Base-by-base conservation (phyloP, 192 early-diverging fungal genomes). In the Dissophora ornata region DNA sequence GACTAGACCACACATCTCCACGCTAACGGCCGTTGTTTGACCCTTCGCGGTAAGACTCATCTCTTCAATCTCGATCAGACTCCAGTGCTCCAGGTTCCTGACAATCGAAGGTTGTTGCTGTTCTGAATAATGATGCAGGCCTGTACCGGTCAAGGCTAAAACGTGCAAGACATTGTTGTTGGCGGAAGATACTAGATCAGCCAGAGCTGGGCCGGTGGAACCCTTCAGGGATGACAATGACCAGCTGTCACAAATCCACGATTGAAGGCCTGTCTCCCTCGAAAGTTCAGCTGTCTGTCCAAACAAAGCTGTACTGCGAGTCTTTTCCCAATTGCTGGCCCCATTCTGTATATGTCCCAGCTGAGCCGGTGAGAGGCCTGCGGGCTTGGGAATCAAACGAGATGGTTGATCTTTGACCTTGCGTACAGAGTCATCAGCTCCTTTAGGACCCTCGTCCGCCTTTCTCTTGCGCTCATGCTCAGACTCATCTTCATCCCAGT, bases 21-120 rank as follows among this genome's bases (percentile, higher is more conserved):
- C 16, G 12, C 25, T 28, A 22, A 77, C 53, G 15, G 16, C 22
- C 13, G 36, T 16, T 4, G 61, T 41, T 11, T 26, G 36, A 4
- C 42, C 50, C 19, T 62, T 47, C 1, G 40, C 6, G 6, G 19
- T 32, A 2, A 50, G 15, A 19, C 12, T 5, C 16, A 77, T 8
- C 8, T 62, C 11, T 25, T 77, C 73, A 10, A 77, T 62, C 45
- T 77, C 73, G 18, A 77, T 8, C 21, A 77, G 24, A 36, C 64
- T 77, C 73, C 73, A 77, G 25, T 77, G 73, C 38, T 67, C 73
- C 51, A 77, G 22, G 53, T 59, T 56, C 12, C 65, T 19, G 26
- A 33, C 15, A 10, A 59, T 1, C 6, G 34, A n/a, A n/a, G n/a
- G n/a, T n/a, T n/a, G n/a, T n/a, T n/a, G 44, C 24, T 32, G 60